These are phyloP conservation scores for Ceratobasidium sp. DNA, from an alignment of 1,284 basidiomycete genomes.

Conservation along the genomic window DNA sequence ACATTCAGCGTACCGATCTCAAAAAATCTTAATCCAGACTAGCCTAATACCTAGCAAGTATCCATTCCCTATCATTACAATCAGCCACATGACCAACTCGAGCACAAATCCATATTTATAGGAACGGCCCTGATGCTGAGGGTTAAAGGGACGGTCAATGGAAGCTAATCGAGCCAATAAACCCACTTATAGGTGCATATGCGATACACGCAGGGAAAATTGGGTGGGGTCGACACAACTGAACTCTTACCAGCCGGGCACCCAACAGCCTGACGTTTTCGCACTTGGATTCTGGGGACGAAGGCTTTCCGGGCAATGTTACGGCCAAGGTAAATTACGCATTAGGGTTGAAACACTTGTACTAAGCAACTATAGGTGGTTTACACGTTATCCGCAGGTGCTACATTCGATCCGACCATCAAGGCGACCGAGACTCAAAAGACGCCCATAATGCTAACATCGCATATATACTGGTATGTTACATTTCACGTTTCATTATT, in stretches of 20 bases:
- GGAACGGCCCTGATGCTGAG: slow-evolving; percentile 54
- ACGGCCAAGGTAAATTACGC: slow-evolving; percentile 55
- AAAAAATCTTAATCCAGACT: slow-evolving; percentile 52
- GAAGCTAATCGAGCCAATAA: background rate
- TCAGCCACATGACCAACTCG: background rate
- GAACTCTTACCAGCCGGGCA: slow-evolving; percentile 56
- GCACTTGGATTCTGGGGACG: slow-evolving; percentile 58
- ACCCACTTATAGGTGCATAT: slow-evolving; percentile 47
- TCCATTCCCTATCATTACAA: background rate
- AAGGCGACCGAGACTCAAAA: slow-evolving; percentile 57
- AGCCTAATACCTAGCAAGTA: slow-evolving; percentile 47
- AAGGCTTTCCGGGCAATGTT: slow-evolving; percentile 63
- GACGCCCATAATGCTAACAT: slow-evolving; percentile 64
- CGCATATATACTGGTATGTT: slow-evolving; percentile 49
- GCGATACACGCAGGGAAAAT: slow-evolving; percentile 61
- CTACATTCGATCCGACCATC: slow-evolving; percentile 55
- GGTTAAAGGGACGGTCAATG: background rate
- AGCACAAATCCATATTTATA: slow-evolving; percentile 48
- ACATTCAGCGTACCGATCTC: slow-evolving; percentile 58
- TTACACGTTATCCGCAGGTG: slow-evolving; percentile 58
- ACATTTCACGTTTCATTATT: slow-evolving; percentile 52
- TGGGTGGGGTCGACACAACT: slow-evolving; percentile 61
- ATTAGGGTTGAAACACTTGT: background rate
- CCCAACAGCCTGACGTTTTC: slow-evolving; percentile 58
- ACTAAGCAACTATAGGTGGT: slow-evolving; percentile 51